Evolutionary conservation across 352 stramenopile genomes (phyloP).

Genomic region (Globisporangium yorkense): DNA sequence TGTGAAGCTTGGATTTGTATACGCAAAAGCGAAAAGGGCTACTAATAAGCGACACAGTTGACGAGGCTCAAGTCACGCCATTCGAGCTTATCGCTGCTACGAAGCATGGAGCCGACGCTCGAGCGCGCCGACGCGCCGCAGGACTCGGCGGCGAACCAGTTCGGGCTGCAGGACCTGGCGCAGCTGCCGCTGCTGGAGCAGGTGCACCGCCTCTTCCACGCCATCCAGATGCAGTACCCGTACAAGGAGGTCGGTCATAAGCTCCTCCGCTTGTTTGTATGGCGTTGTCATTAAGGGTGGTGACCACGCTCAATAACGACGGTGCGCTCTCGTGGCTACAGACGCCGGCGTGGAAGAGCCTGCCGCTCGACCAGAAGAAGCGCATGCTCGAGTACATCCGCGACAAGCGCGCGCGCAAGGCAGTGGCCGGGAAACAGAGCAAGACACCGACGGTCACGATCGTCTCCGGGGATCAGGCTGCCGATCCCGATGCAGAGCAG

Average conservation of each 20-base stretch:
- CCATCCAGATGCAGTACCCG: slow-evolving; percentile 74
- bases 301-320: too few relatives aligned
- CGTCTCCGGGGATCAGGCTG: neutral
- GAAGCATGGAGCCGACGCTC: neutral
- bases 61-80: too few relatives aligned
- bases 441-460: slow-evolving; percentile 5
- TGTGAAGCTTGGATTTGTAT: too few relatives aligned
- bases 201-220: slow-evolving; percentile 79
- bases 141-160: slow-evolving; percentile 48
- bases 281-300: too few relatives aligned
- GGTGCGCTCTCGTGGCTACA: slow-evolving; percentile 8
- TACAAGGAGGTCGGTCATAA: slow-evolving; percentile 60
- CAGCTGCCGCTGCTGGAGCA: slow-evolving; percentile 75
- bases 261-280: too few relatives aligned
- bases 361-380: slow-evolving; percentile 75
- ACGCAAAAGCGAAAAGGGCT: too few relatives aligned
- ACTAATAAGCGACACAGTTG: too few relatives aligned
- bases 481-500: neutral
- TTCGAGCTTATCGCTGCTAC: neutral
- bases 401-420: slow-evolving; percentile 37
- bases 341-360: slow-evolving; percentile 67
- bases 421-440: neutral
- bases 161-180: slow-evolving; percentile 57
- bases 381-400: slow-evolving; percentile 82
- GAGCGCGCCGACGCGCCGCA: neutral